A percentile compares a stretch with the other conserved stretches of the same genome.
These are phyloP conservation scores for Globisporangium okanoganense DNA, from an alignment of 352 stramenopile genomes.

Conservation along the genomic window DNA sequence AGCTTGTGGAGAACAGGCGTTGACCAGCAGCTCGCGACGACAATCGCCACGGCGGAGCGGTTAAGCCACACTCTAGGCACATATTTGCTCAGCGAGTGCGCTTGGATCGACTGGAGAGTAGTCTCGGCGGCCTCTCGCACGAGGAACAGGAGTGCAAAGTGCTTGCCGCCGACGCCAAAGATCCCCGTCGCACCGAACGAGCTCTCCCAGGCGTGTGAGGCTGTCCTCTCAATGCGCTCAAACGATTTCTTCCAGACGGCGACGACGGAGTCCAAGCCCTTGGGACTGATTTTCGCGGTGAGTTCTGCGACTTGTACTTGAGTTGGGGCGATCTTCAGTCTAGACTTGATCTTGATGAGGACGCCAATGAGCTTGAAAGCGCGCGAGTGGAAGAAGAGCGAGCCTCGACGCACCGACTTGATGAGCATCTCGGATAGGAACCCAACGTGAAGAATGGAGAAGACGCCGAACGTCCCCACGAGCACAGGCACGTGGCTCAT, in stretches of 20 bases:
- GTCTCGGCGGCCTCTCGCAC: not conserved
- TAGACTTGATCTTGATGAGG: not conserved
- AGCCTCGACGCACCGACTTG: no score
- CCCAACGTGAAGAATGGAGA: no score
- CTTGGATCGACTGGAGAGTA: not conserved
- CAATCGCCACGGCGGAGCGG: not conserved
- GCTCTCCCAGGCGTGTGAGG: no score
- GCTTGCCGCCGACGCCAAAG: not conserved
- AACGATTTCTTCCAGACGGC: not conserved
- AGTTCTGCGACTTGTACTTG: not conserved
- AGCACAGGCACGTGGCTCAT: no score
- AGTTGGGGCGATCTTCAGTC: not conserved
- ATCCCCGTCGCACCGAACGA: not conserved
- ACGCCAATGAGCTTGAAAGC: not conserved
- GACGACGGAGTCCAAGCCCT: no score
- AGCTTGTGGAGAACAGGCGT: not conserved
- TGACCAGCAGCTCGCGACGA: not conserved
- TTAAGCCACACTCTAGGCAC: not conserved
- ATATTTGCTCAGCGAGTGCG: not conserved
- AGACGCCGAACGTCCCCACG: no score
- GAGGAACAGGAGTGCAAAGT: conserved; percentile 3
- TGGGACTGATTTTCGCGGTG: not conserved
- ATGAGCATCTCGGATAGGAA: no score
- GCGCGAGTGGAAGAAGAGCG: no score
- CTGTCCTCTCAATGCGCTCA: not conserved